Evolutionary conservation across 179 eudicot species (phyloP).

Genomic region (Vitellaria paradoxa): DNA sequence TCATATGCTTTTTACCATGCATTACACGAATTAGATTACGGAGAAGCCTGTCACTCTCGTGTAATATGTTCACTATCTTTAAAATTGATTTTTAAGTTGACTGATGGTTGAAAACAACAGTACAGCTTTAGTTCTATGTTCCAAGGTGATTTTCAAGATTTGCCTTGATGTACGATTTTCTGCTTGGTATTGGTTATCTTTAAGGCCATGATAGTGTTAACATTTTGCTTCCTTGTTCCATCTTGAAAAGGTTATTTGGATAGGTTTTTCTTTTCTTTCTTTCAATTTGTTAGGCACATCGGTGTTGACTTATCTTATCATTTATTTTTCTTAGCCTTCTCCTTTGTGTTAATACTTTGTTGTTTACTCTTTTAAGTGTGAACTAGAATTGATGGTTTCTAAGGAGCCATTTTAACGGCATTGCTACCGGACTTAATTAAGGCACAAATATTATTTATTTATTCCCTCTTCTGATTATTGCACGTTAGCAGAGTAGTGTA

Average conservation of each 20-base stretch:
- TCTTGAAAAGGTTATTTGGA: not conserved
- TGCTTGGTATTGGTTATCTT: not conserved
- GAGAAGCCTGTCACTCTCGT: not conserved
- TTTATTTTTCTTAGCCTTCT: not conserved
- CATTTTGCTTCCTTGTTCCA: not conserved
- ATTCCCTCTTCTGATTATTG: not conserved
- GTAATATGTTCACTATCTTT: not conserved
- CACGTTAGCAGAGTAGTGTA: not conserved
- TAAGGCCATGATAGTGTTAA: not conserved
- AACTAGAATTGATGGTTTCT: not conserved
- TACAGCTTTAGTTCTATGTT: not conserved
- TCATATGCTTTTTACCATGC: not conserved
- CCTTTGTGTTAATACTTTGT: not conserved
- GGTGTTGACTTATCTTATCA: no score
- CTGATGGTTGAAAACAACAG: no score
- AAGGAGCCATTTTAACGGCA: not conserved
- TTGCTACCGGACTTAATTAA: not conserved
- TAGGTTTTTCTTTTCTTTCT: not conserved
- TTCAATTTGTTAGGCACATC: no score
- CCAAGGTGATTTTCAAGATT: not conserved
- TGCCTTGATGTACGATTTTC: not conserved
- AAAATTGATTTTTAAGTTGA: not conserved
- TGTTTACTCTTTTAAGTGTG: not conserved
- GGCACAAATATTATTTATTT: not conserved
- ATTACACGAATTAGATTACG: not conserved